Evolutionary conservation across 306 rosid species (phyloP).

Genomic region (Sphenostylis stenocarpa): DNA sequence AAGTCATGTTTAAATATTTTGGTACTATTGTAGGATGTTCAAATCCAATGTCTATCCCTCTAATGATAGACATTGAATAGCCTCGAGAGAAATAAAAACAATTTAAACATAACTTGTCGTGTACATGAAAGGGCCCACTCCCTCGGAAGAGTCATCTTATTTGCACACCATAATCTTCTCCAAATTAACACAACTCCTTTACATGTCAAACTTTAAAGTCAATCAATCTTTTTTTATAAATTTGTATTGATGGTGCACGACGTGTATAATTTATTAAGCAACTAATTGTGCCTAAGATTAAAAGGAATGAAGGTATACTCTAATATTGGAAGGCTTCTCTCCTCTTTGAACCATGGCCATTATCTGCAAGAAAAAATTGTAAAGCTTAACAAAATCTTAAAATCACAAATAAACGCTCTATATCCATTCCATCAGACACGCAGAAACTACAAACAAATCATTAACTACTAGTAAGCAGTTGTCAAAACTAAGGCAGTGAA

Average conservation of each 20-base stretch:
- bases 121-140: background rate
- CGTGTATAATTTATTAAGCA: conserved; percentile 20
- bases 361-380: conserved; percentile 52
- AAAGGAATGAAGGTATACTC: conserved; percentile 50
- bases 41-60: background rate
- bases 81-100: background rate
- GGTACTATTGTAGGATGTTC: background rate
- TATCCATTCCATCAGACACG: conserved; percentile 20
- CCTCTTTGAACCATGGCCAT: conserved; percentile 94
- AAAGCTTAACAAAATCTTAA: background rate
- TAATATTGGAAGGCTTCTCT: conserved; percentile 81
- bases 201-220: background rate
- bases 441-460: conserved; percentile 1
- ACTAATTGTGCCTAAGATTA: conserved; percentile 11
- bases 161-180: conserved; percentile 14
- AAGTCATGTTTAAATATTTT: background rate
- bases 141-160: background rate
- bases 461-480: background rate
- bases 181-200: conserved; percentile 1
- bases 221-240: background rate
- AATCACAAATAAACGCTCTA: background rate
- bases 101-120: background rate
- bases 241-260: conserved; percentile 7
- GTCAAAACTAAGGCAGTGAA: background rate
- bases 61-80: background rate